phyloP scores from a whole-genome alignment of 345 rosid species.

The Fremontodendron californicum region DNA sequence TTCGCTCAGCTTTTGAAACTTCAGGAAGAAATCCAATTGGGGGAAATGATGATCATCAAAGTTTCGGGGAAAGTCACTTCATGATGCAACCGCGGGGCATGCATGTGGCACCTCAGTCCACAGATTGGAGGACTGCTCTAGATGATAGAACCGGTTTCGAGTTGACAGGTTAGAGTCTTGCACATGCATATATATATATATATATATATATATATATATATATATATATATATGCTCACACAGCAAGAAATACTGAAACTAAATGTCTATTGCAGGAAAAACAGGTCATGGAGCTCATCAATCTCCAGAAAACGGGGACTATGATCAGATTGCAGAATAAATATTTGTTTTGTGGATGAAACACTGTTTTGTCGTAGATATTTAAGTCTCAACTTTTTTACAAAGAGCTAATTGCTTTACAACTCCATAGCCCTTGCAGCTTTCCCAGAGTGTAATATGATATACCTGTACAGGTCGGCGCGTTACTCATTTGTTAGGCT shows the following conservation, averaged over 20 bases:
- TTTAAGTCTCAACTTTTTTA: conserved; percentile 18
- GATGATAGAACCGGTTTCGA: conserved; percentile 47
- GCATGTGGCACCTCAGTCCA: conserved; percentile 39
- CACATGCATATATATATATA: neutral
- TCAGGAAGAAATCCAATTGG: conserved; percentile 43
- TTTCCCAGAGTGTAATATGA: conserved; percentile 29
- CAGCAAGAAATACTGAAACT: conserved; percentile 6
- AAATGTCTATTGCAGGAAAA: conserved; percentile 40
- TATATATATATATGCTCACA: neutral
- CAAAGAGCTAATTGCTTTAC: conserved; percentile 23
- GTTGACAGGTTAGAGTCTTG: conserved; percentile 39
- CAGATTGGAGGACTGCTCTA: conserved; percentile 47
- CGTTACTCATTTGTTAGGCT: conserved; percentile 17
- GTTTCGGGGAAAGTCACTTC: conserved; percentile 48
- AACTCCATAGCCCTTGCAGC: conserved; percentile 18
- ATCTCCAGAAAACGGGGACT: conserved; percentile 66
- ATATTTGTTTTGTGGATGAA: neutral
- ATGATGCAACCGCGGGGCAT: conserved; percentile 46
- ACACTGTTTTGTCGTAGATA: neutral
- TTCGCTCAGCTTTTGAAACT: conserved; percentile 44
- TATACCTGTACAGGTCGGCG: conserved; percentile 40
- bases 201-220: neutral
- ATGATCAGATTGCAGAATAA: conserved; percentile 45
- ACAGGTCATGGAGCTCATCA: conserved; percentile 41
- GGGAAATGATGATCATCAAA: conserved; percentile 44